Evolutionary conservation across 2,329 filamentous ascomycete species (phyloP).

Genomic region (Xylaria sp.): DNA sequence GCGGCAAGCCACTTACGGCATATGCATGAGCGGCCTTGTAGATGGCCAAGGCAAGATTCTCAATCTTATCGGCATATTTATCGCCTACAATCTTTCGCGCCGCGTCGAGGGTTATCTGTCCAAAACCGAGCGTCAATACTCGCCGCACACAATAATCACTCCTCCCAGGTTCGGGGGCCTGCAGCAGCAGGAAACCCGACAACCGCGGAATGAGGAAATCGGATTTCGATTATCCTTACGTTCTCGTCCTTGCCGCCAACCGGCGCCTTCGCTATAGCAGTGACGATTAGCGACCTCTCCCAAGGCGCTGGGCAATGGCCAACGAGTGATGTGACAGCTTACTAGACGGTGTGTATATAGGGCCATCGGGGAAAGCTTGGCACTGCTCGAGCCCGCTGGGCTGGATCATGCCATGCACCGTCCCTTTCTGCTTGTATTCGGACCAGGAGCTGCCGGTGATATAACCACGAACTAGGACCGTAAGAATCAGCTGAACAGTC

Average conservation of each 20-base stretch:
- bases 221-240: conserved; percentile 26
- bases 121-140: background rate
- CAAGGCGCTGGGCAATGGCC: background rate
- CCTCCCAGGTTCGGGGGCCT: background rate
- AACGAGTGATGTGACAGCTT: background rate
- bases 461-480: conserved; percentile 71
- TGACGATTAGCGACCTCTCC: conserved; percentile 1
- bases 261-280: conserved; percentile 74
- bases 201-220: background rate
- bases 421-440: conserved; percentile 74
- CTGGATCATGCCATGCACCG: conserved; percentile 78
- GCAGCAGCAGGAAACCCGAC: background rate
- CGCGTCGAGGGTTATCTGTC: conserved; percentile 68
- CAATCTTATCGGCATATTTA: conserved; percentile 67
- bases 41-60: conserved; percentile 66
- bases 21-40: conserved; percentile 69
- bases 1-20: conserved; percentile 48
- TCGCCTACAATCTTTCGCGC: conserved; percentile 69
- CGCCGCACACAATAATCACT: background rate
- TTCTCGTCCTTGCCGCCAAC: conserved; percentile 82
- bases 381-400: conserved; percentile 73
- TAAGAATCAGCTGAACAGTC: background rate
- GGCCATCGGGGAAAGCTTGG: conserved; percentile 66
- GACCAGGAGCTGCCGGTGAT: conserved; percentile 85
- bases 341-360: conserved; percentile 72